Conservation (phyloP, 257 asterid species). For the Primulina eburnea region DNA sequence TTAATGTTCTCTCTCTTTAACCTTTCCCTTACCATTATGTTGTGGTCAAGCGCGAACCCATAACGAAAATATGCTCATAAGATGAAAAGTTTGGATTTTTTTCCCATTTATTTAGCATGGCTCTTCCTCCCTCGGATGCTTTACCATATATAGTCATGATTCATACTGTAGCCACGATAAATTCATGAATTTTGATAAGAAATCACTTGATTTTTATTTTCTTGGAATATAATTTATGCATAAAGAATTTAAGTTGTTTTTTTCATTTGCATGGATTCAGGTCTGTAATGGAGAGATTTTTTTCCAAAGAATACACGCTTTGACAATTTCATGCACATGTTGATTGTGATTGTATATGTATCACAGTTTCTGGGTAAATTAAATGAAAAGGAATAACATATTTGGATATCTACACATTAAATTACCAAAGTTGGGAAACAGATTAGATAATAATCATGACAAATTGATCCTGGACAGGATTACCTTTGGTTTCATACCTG, state of each 20-base stretch:
- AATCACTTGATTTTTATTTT: no score
- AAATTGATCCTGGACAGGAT: neutral
- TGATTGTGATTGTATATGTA: neutral
- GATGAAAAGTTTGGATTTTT: neutral
- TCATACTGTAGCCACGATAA: no score
- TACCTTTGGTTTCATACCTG: neutral
- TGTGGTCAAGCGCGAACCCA: neutral
- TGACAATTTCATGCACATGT: neutral
- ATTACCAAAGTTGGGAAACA: no score
- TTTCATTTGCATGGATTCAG: neutral
- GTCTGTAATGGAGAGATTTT: neutral
- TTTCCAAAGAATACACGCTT: neutral
- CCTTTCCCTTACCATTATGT: no score
- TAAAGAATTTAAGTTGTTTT: neutral
- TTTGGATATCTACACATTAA: no score
- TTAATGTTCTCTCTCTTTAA: neutral
- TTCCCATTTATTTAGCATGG: no score
- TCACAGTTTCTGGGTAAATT: neutral
- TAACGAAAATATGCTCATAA: neutral
- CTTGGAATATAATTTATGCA: no score
- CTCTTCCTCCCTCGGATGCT: no score
- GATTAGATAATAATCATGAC: neutral
- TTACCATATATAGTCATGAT: no score
- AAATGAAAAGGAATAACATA: no score
- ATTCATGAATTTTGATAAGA: neutral